Conservation (phyloP, 139 green algal species). For the Chlamydomonas incerta region DNA sequence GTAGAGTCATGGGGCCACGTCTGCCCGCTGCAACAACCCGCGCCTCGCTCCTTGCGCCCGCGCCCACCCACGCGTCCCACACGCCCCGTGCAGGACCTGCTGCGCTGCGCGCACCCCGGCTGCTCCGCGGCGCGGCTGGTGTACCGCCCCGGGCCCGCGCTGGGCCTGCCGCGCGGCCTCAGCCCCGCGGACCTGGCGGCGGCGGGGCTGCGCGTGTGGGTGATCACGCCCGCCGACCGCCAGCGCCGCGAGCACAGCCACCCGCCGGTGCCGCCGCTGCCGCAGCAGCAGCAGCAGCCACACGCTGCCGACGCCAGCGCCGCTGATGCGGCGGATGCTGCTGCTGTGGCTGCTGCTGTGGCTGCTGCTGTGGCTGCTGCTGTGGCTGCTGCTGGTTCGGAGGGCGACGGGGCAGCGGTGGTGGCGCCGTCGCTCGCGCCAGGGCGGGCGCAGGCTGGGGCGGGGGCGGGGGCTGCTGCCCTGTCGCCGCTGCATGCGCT, state of each 20-base stretch:
- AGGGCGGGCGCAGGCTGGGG: too few relatives aligned
- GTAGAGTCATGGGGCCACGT: too few relatives aligned
- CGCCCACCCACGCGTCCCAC: not conserved
- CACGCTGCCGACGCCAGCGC: too few relatives aligned
- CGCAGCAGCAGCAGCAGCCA: not conserved
- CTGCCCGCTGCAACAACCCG: too few relatives aligned
- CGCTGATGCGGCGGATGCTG: too few relatives aligned
- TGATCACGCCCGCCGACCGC: conserved; percentile 2
- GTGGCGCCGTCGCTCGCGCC: too few relatives aligned
- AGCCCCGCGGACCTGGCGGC: not conserved
- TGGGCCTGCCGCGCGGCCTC: not conserved
- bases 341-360: not conserved
- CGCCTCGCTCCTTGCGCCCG: too few relatives aligned
- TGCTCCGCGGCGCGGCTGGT: not conserved
- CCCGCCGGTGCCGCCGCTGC: not conserved
- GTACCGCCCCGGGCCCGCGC: not conserved
- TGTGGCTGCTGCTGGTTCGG: too few relatives aligned
- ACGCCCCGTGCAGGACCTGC: not conserved
- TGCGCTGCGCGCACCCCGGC: conserved; percentile 16
- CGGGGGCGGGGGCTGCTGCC: too few relatives aligned
- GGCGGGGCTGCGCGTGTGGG: conserved; percentile 19
- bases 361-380: not conserved
- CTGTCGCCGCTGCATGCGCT: conserved; percentile 5
- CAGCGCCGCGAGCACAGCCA: conserved; percentile 12
- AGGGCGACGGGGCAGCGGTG: too few relatives aligned